Percentiles rank a stretch among this genome's conserved stretches.
Conservation (phyloP, 345 rosid species). For the Brassica carinata region DNA sequence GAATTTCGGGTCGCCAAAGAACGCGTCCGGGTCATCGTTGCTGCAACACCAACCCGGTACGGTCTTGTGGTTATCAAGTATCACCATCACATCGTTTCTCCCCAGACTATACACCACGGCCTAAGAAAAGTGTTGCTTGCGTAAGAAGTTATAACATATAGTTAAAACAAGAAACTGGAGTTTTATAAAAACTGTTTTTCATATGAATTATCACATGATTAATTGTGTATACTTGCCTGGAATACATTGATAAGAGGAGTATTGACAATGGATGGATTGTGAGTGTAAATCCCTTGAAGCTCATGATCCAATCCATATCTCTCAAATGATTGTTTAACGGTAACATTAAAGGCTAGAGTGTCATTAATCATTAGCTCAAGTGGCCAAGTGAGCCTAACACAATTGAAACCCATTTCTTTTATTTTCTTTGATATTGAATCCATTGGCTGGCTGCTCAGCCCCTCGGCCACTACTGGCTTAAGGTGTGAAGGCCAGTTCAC, state of each 20-base stretch:
- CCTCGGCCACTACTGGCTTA: constrained; percentile 67
- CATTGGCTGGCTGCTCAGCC: constrained; percentile 67
- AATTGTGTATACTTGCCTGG: constrained; percentile 49
- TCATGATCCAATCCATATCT: constrained; percentile 59
- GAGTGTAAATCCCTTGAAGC: constrained; percentile 62
- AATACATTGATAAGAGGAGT: constrained; percentile 64
- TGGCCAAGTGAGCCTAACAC: constrained; percentile 81
- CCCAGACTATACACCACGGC: constrained; percentile 74
- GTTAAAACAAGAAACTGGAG: not conserved
- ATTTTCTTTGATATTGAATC: constrained; percentile 46
- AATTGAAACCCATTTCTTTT: constrained; percentile 58
- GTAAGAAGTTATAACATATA: not conserved
- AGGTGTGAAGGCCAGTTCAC: constrained; percentile 75
- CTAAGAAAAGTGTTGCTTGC: constrained; percentile 39
- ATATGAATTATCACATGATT: not conserved
- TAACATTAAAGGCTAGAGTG: constrained; percentile 50
- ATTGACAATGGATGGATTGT: constrained; percentile 76
- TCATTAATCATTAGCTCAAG: constrained; percentile 59
- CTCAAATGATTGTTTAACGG: constrained; percentile 64
- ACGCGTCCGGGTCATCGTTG: constrained; percentile 72
- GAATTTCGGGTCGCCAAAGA: constrained; percentile 76
- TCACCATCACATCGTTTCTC: constrained; percentile 68
- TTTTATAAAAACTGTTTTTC: not conserved
- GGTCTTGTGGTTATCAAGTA: constrained; percentile 83
- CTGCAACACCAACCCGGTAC: constrained; percentile 95